These are phyloP conservation scores for Tricholoma furcatifolium DNA, from an alignment of 768 basidiomycete genomes.

Conservation along the genomic window DNA sequence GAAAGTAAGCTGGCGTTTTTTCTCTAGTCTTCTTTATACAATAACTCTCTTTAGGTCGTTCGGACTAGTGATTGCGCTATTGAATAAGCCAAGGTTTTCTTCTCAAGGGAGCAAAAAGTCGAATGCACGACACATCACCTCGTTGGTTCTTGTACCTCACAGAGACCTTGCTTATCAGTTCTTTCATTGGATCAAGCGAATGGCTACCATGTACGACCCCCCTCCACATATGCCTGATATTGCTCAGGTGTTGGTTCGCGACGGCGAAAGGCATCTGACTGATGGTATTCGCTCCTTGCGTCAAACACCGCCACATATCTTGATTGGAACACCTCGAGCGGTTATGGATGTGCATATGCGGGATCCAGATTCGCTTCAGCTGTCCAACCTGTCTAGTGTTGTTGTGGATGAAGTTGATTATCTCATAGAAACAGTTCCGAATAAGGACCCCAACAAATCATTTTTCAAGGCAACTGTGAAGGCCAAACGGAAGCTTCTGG, in stretches of 20 bases:
- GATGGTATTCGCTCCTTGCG: slow-evolving; percentile 37
- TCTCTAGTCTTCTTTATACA: background rate
- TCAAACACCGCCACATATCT: slow-evolving; percentile 56
- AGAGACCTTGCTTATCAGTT: slow-evolving; percentile 70
- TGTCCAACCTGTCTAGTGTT: slow-evolving; percentile 51
- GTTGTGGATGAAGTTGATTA: slow-evolving; percentile 80
- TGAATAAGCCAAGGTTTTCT: slow-evolving; percentile 50
- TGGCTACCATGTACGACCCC: slow-evolving; percentile 33
- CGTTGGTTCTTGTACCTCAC: slow-evolving; percentile 71
- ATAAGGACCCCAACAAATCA: slow-evolving; percentile 36
- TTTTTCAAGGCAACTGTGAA: slow-evolving; percentile 34
- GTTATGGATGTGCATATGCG: slow-evolving; percentile 52
- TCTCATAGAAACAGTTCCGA: slow-evolving; percentile 55
- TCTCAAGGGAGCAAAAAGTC: slow-evolving; percentile 21
- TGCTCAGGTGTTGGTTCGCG: slow-evolving; percentile 63
- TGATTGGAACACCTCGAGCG: slow-evolving; percentile 73
- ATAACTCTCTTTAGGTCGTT: slow-evolving; percentile 59
- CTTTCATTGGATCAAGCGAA: slow-evolving; percentile 59
- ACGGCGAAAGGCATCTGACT: slow-evolving; percentile 38
- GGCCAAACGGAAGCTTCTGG: slow-evolving; percentile 39
- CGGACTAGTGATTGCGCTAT: slow-evolving; percentile 61
- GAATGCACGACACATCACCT: slow-evolving; percentile 38
- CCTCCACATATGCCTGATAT: slow-evolving; percentile 39
- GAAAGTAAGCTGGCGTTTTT: slow-evolving; percentile 56
- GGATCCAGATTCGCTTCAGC: slow-evolving; percentile 41